Percentiles rank a stretch among this genome's conserved stretches.
Evolutionary conservation across 2,329 filamentous ascomycete species (phyloP).

Genomic region (Botrytis hyacinthi): DNA sequence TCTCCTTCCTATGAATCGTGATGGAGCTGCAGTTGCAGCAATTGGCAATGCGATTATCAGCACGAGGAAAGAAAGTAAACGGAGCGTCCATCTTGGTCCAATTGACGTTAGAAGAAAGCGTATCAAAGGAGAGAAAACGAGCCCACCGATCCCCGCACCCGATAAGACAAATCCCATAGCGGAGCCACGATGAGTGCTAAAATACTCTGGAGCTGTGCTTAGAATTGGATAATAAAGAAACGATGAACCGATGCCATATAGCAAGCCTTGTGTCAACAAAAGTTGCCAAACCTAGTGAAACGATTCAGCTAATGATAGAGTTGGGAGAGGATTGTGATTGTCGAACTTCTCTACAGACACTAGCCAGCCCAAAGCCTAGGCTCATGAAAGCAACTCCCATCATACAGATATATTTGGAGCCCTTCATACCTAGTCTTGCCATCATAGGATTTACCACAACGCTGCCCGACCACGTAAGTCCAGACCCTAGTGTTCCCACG

Average conservation of each 20-base stretch:
- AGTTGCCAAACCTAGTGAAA: conserved; percentile 43
- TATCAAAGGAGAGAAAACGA: conserved; percentile 44
- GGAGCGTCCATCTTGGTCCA: conserved; percentile 47
- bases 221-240: conserved; percentile 46
- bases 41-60: conserved; percentile 43
- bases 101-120: conserved; percentile 44
- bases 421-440: conserved; percentile 43
- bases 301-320: neutral
- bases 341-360: conserved; percentile 35
- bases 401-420: conserved; percentile 42
- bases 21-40: conserved; percentile 42
- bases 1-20: conserved; percentile 41
- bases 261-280: conserved; percentile 47
- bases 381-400: conserved; percentile 45
- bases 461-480: conserved; percentile 51
- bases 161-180: conserved; percentile 48
- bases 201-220: conserved; percentile 50
- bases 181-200: conserved; percentile 46
- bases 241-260: conserved; percentile 46
- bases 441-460: conserved; percentile 50
- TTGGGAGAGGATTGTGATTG: neutral
- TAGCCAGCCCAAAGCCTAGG: conserved; percentile 45
- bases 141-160: conserved; percentile 45
- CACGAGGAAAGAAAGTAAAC: conserved; percentile 42
- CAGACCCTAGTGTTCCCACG: conserved; percentile 48